phyloP scores from a whole-genome alignment of 352 stramenopile species.

The Hyphochytrium catenoides region DNA sequence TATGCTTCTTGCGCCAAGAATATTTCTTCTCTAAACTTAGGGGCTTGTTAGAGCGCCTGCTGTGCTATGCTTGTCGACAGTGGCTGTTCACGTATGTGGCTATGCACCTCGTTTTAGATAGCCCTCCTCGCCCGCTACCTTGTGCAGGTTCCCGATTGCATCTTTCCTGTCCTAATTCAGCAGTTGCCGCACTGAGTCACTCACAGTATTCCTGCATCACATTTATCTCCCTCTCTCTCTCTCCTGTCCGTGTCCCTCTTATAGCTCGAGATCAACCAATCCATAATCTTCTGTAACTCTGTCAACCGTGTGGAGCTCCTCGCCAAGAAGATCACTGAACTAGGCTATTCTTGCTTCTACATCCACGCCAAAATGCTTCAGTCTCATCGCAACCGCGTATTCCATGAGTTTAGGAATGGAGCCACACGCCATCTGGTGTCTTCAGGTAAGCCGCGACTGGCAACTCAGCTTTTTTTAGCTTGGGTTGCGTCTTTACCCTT shows the following conservation, averaged over 20 bases:
- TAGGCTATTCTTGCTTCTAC: conserved; percentile 99
- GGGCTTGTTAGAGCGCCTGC: too few relatives aligned
- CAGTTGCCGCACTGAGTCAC: too few relatives aligned
- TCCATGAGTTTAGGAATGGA: conserved; percentile 98
- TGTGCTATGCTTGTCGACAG: too few relatives aligned
- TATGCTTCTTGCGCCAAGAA: conserved; percentile 4
- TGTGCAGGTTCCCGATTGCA: too few relatives aligned
- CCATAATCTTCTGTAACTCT: conserved; percentile 99
- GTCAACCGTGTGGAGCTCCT: conserved; percentile 97
- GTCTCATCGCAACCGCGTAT: conserved; percentile 94
- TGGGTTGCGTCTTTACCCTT: conserved; percentile 3
- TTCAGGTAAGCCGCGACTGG: conserved; percentile 28
- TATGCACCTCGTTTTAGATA: too few relatives aligned
- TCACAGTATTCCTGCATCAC: too few relatives aligned
- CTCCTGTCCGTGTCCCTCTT: background rate
- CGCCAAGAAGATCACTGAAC: conserved; percentile 97
- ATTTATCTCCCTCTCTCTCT: too few relatives aligned
- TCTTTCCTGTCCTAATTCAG: too few relatives aligned
- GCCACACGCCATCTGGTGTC: conserved; percentile 91
- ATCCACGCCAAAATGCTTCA: conserved; percentile 99
- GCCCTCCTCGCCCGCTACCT: too few relatives aligned
- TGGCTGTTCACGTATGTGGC: too few relatives aligned
- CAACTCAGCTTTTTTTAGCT: background rate
- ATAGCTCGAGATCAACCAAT: conserved; percentile 98
- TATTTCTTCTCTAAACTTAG: conserved; percentile 1